Base-by-base conservation (phyloP, 129 eudicot species). In the Erigeron canadensis region DNA sequence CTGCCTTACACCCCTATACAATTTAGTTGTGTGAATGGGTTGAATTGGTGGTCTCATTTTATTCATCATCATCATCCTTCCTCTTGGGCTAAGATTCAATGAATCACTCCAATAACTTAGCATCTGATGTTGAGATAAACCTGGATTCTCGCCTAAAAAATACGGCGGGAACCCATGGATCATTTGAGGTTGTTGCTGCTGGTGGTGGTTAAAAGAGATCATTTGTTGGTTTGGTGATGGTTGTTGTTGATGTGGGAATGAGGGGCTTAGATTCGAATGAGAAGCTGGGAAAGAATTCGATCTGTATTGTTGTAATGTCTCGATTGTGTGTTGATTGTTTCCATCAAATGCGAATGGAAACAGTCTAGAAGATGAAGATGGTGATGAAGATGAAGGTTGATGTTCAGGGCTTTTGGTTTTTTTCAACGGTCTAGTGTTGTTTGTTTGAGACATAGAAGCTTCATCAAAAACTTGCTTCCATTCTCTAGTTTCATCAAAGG, bases 1-100 rank as follows among this genome's bases (percentile, higher is more conserved):
- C 66, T 91, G 97, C 81, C 97, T 82, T 45, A 91, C 97, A 13
- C 97, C 97, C 23, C 97, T 69, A 77, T 91, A 91, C 6, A 91
- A 74, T 58, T 86, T 91, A 4, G 92, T 91, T 1, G 86, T 71
- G 12, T 82, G 73, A 39, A 85, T n/a, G 0, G 96, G 92, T 41
- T 78, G 85, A 6, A 77, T 58, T 4, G 78, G 84, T 5, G 87
- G 89, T 57, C 91, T 75, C 21, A 87, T 58, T 10, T 76, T 81
- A 64, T 76, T 91, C 84, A 85, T 81, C 97, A 88, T 91, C 88
- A 86, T 86, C 88, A 86, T 86, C 54, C 90, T 78, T 2, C 95
- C 93, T 81, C 92, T 78, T 0, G 97, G 97, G 39, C 97, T 91
- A 46, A 87, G 63, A 70, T 89, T 89, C 80, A 87, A 63, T 11